Percentiles rank a stretch among this genome's conserved stretches.
phyloP scores from a whole-genome alignment of 805 yeast species.

The Debaryomyces prosopidis region DNA sequence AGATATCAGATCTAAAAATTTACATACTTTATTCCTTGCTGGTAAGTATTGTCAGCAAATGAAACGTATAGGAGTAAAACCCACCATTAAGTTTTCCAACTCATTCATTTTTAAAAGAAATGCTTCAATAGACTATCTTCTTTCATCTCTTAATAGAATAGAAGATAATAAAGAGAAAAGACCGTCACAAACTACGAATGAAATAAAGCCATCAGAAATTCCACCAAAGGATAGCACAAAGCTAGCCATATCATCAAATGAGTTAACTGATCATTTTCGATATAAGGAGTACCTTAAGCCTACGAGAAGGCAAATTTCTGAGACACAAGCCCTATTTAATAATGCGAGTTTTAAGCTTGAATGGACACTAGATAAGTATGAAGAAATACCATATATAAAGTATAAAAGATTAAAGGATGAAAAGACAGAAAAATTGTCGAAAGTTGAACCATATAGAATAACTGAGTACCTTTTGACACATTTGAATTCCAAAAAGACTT shows the following conservation, averaged over 20 bases:
- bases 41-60: too few relatives aligned
- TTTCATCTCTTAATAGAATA: conserved; percentile 4
- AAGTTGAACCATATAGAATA: conserved; percentile 23
- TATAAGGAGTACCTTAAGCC: conserved; percentile 12
- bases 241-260: conserved; percentile 21
- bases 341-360: conserved; percentile 48
- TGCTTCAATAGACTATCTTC: conserved; percentile 8
- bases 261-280: conserved; percentile 21
- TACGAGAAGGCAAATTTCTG: conserved; percentile 12
- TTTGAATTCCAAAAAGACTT: conserved; percentile 20
- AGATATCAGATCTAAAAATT: background rate
- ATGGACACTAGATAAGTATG: conserved; percentile 58
- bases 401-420: conserved; percentile 22
- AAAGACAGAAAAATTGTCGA: conserved; percentile 14
- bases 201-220: background rate
- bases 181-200: too few relatives aligned
- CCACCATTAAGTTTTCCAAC: background rate
- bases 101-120: background rate
- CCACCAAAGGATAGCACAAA: conserved; percentile 6
- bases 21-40: background rate
- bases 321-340: conserved; percentile 42
- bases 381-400: conserved; percentile 59
- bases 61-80: too few relatives aligned
- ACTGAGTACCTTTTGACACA: conserved; percentile 19
- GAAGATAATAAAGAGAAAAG: background rate